Evolutionary conservation across 1,284 basidiomycete genomes (phyloP).

Genomic region (Gomphus bonarii): DNA sequence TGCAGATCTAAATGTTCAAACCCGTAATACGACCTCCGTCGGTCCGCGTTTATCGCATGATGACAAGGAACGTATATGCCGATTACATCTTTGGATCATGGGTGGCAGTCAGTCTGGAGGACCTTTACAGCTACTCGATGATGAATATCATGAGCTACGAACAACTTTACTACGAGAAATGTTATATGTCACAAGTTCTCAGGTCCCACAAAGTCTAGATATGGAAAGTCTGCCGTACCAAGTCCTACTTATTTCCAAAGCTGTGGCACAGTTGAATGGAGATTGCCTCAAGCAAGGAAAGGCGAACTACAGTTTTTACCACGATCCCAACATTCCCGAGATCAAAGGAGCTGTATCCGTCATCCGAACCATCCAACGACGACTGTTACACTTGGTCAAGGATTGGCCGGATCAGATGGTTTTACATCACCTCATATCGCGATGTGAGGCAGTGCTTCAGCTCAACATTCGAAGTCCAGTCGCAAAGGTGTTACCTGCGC

Average conservation of each 20-base stretch:
- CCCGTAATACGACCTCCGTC: not conserved
- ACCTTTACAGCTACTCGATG: constrained; percentile 18
- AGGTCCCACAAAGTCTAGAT: constrained; percentile 38
- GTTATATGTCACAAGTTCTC: constrained; percentile 21
- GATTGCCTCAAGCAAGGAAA: constrained; percentile 12
- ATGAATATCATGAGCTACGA: constrained; percentile 12
- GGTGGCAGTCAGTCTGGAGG: not conserved
- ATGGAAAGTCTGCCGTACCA: constrained; percentile 36
- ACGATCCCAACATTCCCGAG: constrained; percentile 63
- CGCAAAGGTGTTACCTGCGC: constrained; percentile 72
- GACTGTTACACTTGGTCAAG: constrained; percentile 49
- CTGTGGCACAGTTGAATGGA: constrained; percentile 23
- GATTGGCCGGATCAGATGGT: constrained; percentile 99
- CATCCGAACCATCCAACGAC: constrained; percentile 39
- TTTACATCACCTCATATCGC: constrained; percentile 72
- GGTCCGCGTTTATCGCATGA: not conserved
- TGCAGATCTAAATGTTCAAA: not conserved
- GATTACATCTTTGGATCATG: not conserved
- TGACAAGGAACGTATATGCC: not conserved
- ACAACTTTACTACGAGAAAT: constrained; percentile 20
- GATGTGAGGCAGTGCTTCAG: constrained; percentile 61
- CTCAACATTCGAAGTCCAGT: constrained; percentile 67
- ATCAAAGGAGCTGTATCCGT: constrained; percentile 48
- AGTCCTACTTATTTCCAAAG: constrained; percentile 31
- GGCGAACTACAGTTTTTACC: constrained; percentile 67